These are phyloP conservation scores for Didymella segeticola DNA, from an alignment of 2,329 filamentous ascomycete species.

Conservation along the genomic window DNA sequence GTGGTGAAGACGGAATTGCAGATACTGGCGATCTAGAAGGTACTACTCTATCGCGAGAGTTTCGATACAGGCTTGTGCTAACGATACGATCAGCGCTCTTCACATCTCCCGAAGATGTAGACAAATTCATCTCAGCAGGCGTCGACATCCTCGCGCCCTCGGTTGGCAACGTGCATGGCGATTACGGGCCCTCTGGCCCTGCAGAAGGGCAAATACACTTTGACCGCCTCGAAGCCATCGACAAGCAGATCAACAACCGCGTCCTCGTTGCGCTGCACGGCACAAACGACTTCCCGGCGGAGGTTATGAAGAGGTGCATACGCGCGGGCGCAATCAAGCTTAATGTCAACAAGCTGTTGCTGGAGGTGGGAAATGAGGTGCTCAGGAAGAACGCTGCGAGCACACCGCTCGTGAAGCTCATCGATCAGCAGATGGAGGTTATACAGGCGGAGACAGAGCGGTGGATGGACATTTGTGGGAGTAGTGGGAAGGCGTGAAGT, in stretches of 20 bases:
- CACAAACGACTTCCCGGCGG: slow-evolving; percentile 61
- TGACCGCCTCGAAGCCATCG: slow-evolving; percentile 38
- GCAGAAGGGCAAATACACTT: slow-evolving; percentile 42
- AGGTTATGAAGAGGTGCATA: slow-evolving; percentile 62
- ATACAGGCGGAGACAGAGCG: slow-evolving; percentile 54
- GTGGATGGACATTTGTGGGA: slow-evolving; percentile 59
- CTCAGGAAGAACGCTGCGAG: slow-evolving; percentile 48
- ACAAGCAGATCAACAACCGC: slow-evolving; percentile 46
- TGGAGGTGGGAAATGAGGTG: slow-evolving; percentile 55
- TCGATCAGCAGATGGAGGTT: slow-evolving; percentile 56
- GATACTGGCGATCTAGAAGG: slow-evolving; percentile 70
- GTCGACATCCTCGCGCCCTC: slow-evolving; percentile 77
- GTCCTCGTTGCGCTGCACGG: slow-evolving; percentile 63
- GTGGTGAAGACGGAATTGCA: slow-evolving; percentile 75
- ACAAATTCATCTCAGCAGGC: slow-evolving; percentile 72
- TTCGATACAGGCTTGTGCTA: background rate
- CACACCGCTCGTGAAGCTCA: slow-evolving; percentile 46
- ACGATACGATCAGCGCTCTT: slow-evolving; percentile 51
- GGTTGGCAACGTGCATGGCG: slow-evolving; percentile 77
- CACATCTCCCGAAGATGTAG: slow-evolving; percentile 71
- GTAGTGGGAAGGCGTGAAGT: slow-evolving; percentile 54
- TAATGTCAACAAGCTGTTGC: slow-evolving; percentile 64
- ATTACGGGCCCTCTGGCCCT: slow-evolving; percentile 68
- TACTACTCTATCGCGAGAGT: slow-evolving; percentile 3
- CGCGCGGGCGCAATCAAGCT: slow-evolving; percentile 61